Evolutionary conservation across 1,284 basidiomycete species (phyloP), one percentile per base, ranked within the genome.

Genomic region (Sporisorium graminicola): DNA sequence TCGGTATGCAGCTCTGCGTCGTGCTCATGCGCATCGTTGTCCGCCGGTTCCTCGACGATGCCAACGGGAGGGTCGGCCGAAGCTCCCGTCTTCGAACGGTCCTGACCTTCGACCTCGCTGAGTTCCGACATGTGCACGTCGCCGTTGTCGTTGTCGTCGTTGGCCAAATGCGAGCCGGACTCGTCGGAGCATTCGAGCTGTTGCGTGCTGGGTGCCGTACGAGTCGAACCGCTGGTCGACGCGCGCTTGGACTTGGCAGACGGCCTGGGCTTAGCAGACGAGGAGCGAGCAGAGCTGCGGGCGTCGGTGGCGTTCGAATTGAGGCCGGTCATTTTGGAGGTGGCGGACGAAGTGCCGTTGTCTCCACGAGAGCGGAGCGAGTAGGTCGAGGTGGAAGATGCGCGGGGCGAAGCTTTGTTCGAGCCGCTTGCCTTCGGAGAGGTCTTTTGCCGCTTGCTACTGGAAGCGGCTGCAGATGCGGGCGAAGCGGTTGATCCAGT

Each of bases 301-400:
- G 58, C 46, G 5, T 71, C 68, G 13, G 47, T 8, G 42, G 22
- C 35, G 43, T 62, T 66, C 31, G 69, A 56, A 35, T 72, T 62
- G 50, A 24, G 22, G 31, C 63, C 69, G 14, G 64, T 56, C 69
- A 72, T 70, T 9, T 43, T 55, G 53, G 67, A 47, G 5, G 52
- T 24, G 27, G 47, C 53, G 31, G 67, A 43, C 8, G 53, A 42
- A 7, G 46, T 46, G 62, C 31, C 22, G 26, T 37, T 42, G 33
- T 62, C 62, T 55, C 52, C 52, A 18, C 69, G 69, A 33, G 69
- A 72, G n/a, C 69, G 69, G 27, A 72, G 69, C 6, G 69, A 59
- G 26, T 65, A 65, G 1, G 63, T 58, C n/a, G 69, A 66, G 24
- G 64, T 59, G 31, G 63, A 58, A 13, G 64, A 42, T 3, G 53